These are phyloP conservation scores for Clavulina sp. DNA, from an alignment of 768 basidiomycete species.

Conservation along the genomic window DNA sequence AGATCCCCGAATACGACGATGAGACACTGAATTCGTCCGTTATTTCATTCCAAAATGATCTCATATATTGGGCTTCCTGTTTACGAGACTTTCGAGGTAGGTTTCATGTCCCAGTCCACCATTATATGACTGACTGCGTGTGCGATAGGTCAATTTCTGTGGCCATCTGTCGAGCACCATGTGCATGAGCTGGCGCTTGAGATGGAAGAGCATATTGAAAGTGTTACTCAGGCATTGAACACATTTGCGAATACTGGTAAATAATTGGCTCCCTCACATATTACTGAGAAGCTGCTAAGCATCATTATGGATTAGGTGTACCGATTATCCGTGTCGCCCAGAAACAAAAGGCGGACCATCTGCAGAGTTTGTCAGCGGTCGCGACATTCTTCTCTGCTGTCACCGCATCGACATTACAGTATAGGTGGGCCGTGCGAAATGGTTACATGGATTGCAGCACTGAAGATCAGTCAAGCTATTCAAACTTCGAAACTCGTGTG, in stretches of 20 bases:
- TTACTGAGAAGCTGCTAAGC: background rate
- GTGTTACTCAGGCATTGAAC: slow-evolving; percentile 44
- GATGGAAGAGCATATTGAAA: slow-evolving; percentile 57
- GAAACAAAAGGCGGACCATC: background rate
- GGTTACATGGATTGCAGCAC: no score
- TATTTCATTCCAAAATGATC: slow-evolving; percentile 32
- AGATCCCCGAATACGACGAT: slow-evolving; percentile 21
- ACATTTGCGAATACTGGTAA: slow-evolving; percentile 62
- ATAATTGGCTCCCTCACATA: background rate
- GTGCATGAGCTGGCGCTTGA: slow-evolving; percentile 45
- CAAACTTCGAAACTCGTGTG: background rate
- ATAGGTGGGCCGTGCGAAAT: no score
- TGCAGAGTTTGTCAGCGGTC: slow-evolving; percentile 7
- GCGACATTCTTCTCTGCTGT: background rate
- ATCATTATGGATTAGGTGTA: slow-evolving; percentile 18
- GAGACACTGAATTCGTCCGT: slow-evolving; percentile 56
- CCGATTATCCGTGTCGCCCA: slow-evolving; percentile 38
- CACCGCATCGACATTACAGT: background rate
- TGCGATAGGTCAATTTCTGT: slow-evolving; percentile 44
- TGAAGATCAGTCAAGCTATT: background rate
- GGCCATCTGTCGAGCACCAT: slow-evolving; percentile 54
- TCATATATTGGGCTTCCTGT: background rate
- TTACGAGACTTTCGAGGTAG: background rate
- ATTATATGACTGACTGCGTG: slow-evolving; percentile 6
- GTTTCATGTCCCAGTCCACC: slow-evolving; percentile 7